A percentile compares a stretch with the other conserved stretches of the same genome.
Evolutionary conservation across 192 early-diverging fungal genomes (phyloP).

Genomic region (Coemansia sp.): DNA sequence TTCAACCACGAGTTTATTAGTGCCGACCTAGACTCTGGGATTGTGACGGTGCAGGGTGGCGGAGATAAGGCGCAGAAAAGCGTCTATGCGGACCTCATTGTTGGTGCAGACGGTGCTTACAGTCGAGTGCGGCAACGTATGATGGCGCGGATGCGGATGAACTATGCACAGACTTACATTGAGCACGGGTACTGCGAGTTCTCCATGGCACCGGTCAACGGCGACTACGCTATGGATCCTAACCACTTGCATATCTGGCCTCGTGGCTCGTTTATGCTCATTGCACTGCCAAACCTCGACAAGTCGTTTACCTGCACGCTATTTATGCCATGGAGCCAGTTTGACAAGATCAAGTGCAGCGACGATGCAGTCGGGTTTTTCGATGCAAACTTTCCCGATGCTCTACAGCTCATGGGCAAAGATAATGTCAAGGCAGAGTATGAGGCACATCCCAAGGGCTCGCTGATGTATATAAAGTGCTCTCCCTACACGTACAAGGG

Average conservation of each 20-base stretch:
- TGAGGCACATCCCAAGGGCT: constrained; percentile 78
- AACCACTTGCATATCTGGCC: constrained; percentile 99
- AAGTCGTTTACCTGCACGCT: constrained; percentile 93
- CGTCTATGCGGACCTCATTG: constrained; percentile 67
- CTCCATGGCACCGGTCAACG: constrained; percentile 68
- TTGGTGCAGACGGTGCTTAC: constrained; percentile 89
- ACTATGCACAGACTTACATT: constrained; percentile 88
- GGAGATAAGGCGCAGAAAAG: constrained; percentile 34
- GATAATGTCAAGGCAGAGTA: constrained; percentile 70
- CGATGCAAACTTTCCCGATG: constrained; percentile 69
- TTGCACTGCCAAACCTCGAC: constrained; percentile 93
- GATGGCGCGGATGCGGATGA: constrained; percentile 75
- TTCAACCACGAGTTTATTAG: constrained; percentile 70
- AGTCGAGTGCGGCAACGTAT: constrained; percentile 75
- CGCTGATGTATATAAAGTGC: constrained; percentile 80
- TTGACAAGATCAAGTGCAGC: constrained; percentile 65
- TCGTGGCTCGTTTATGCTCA: constrained; percentile 93
- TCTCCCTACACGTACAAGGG: constrained; percentile 83
- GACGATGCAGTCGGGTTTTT: constrained; percentile 69
- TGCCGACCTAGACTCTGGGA: constrained; percentile 71
- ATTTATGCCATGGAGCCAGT: constrained; percentile 90
- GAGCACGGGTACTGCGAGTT: constrained; percentile 91
- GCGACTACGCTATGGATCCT: constrained; percentile 78
- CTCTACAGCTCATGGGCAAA: constrained; percentile 72
- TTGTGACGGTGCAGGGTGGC: constrained; percentile 22